Evolutionary conservation across 179 eudicot species (phyloP).

Genomic region (Sideroxylon spinosum): DNA sequence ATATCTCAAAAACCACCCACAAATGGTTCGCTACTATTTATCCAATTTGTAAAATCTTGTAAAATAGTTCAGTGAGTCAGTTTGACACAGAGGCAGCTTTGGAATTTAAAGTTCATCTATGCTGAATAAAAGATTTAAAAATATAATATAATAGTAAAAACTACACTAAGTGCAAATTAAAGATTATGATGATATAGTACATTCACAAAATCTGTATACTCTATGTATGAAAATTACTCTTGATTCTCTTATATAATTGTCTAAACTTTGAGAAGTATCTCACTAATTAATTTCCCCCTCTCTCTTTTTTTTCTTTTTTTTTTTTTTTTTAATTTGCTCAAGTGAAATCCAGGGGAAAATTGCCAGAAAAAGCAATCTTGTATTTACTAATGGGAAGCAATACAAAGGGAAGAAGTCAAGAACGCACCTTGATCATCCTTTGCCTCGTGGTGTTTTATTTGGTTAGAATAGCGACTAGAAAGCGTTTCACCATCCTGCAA

Average conservation of each 20-base stretch:
- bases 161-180: neutral
- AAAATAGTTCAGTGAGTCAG: no score
- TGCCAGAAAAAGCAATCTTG: neutral
- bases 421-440: conserved; percentile 44
- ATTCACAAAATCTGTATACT: no score
- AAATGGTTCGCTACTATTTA: no score
- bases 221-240: no score
- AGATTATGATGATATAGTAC: neutral
- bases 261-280: neutral
- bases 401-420: conserved; percentile 46
- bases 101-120: no score
- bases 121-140: no score
- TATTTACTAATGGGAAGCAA: conserved; percentile 15
- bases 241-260: no score
- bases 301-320: neutral
- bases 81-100: no score
- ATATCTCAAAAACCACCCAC: no score
- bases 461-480: conserved; percentile 13
- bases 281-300: neutral
- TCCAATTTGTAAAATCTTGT: no score
- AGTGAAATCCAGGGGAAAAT: conserved; percentile 16
- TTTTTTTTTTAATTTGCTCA: neutral
- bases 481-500: conserved; percentile 23
- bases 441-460: conserved; percentile 26
- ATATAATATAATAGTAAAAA: neutral